Percentiles rank a stretch among this genome's conserved stretches.
These are phyloP conservation scores for Phytophthora tentaculata DNA, from an alignment of 352 stramenopile species.

Conservation along the genomic window DNA sequence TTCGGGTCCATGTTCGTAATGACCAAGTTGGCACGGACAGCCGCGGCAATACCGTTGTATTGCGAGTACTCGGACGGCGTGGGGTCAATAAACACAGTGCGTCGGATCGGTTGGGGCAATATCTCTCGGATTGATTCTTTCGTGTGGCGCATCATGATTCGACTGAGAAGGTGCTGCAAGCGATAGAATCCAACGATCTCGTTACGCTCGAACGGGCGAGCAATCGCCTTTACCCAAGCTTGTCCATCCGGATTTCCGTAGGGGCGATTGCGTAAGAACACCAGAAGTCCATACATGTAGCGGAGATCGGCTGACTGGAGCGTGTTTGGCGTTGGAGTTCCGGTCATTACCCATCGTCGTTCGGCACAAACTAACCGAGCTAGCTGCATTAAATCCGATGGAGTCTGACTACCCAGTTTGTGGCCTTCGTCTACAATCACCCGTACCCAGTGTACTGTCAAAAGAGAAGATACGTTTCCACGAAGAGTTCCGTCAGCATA, in stretches of 20 bases:
- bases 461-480: slow-evolving; percentile 58
- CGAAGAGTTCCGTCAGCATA: slow-evolving; percentile 69
- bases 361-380: slow-evolving; percentile 80
- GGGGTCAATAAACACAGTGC: slow-evolving; percentile 48
- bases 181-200: slow-evolving; percentile 66
- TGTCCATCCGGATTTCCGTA: slow-evolving; percentile 83
- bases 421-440: slow-evolving; percentile 97
- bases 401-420: slow-evolving; percentile 82
- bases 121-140: slow-evolving; percentile 89
- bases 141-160: slow-evolving; percentile 96
- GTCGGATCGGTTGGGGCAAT: slow-evolving; percentile 58
- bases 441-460: slow-evolving; percentile 84
- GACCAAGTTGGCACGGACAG: neutral
- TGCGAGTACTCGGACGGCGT: slow-evolving; percentile 7
- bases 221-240: slow-evolving; percentile 80
- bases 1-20: slow-evolving; percentile 79
- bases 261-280: slow-evolving; percentile 91
- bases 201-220: slow-evolving; percentile 73
- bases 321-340: slow-evolving; percentile 94
- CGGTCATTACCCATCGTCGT: slow-evolving; percentile 97
- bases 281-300: slow-evolving; percentile 91
- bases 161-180: slow-evolving; percentile 83
- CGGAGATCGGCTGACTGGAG: slow-evolving; percentile 85
- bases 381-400: slow-evolving; percentile 81
- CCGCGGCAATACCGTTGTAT: neutral